Evolutionary conservation across 768 basidiomycete genomes (phyloP).

Genomic region (Collybia sordida): DNA sequence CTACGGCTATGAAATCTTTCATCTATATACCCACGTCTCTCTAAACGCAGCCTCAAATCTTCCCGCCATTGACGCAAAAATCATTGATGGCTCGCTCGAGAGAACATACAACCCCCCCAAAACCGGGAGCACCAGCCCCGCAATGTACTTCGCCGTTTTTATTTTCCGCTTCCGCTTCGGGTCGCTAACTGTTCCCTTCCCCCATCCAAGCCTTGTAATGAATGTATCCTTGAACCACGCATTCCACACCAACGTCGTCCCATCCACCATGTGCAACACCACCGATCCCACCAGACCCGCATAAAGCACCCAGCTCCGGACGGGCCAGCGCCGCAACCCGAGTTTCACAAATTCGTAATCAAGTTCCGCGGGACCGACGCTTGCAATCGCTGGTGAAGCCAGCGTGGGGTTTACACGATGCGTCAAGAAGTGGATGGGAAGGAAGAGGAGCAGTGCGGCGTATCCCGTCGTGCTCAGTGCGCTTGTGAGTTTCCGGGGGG

Average conservation of each 20-base stretch:
- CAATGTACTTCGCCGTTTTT: slow-evolving; percentile 27
- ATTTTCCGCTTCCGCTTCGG: slow-evolving; percentile 16
- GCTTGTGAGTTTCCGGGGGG: slow-evolving; percentile 31
- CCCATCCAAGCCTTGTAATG: slow-evolving; percentile 8
- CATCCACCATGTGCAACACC: slow-evolving; percentile 64
- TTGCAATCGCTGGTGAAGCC: slow-evolving; percentile 45
- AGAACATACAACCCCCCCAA: slow-evolving; percentile 55
- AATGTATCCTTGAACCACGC: slow-evolving; percentile 37
- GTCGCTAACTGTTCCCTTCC: slow-evolving; percentile 13
- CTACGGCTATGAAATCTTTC: slow-evolving; percentile 8
- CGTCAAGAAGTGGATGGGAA: slow-evolving; percentile 68
- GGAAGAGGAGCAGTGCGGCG: slow-evolving; percentile 48
- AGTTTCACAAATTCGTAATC: slow-evolving; percentile 84
- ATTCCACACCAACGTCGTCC: slow-evolving; percentile 50
- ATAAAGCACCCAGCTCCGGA: slow-evolving; percentile 63
- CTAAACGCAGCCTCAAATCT: slow-evolving; percentile 54
- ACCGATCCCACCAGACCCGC: slow-evolving; percentile 55
- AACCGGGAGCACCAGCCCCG: slow-evolving; percentile 46
- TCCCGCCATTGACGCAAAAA: slow-evolving; percentile 47
- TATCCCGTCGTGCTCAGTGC: slow-evolving; percentile 68
- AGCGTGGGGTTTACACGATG: slow-evolving; percentile 61
- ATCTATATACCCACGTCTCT: slow-evolving; percentile 45
- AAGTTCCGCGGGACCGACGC: slow-evolving; percentile 72
- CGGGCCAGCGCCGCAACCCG: slow-evolving; percentile 62
- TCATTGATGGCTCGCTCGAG: slow-evolving; percentile 57